Conservation (phyloP, 2,329 filamentous ascomycete species). For the Blumeria hordei region DNA sequence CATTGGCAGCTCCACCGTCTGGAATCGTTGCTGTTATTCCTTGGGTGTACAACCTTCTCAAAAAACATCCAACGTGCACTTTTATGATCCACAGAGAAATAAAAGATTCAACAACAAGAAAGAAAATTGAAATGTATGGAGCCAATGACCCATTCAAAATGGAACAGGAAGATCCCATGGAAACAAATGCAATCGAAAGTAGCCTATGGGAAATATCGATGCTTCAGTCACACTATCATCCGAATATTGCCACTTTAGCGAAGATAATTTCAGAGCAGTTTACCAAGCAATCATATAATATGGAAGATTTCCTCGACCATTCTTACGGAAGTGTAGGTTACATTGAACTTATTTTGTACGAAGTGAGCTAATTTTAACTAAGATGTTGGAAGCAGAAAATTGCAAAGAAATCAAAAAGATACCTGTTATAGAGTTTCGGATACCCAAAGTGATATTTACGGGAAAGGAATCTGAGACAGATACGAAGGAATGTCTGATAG, state of each 20-base stretch:
- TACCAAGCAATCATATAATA: constrained; percentile 78
- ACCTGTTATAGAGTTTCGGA: constrained; percentile 81
- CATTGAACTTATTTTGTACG: background rate
- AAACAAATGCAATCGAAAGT: constrained; percentile 72
- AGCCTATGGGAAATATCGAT: constrained; percentile 88
- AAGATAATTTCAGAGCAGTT: constrained; percentile 94
- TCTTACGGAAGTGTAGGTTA: constrained; percentile 55
- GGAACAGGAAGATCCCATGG: constrained; percentile 57
- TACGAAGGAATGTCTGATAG: constrained; percentile 28
- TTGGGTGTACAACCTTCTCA: constrained; percentile 88
- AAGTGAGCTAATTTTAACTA: constrained; percentile 14
- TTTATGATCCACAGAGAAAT: constrained; percentile 82
- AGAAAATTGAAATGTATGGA: constrained; percentile 33
- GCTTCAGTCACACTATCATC: constrained; percentile 81
- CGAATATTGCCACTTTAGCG: constrained; percentile 81
- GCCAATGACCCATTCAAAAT: constrained; percentile 52
- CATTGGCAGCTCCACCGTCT: constrained; percentile 69
- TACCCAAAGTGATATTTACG: constrained; percentile 29
- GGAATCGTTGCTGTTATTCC: constrained; percentile 76
- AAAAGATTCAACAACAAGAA: constrained; percentile 30
- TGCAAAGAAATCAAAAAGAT: constrained; percentile 62
- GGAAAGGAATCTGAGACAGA: constrained; percentile 23
- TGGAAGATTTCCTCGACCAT: constrained; percentile 96
- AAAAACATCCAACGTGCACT: constrained; percentile 68
- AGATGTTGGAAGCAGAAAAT: constrained; percentile 70